phyloP scores from a whole-genome alignment of 2,329 filamentous ascomycete species.

The Exserohilum rostratum region DNA sequence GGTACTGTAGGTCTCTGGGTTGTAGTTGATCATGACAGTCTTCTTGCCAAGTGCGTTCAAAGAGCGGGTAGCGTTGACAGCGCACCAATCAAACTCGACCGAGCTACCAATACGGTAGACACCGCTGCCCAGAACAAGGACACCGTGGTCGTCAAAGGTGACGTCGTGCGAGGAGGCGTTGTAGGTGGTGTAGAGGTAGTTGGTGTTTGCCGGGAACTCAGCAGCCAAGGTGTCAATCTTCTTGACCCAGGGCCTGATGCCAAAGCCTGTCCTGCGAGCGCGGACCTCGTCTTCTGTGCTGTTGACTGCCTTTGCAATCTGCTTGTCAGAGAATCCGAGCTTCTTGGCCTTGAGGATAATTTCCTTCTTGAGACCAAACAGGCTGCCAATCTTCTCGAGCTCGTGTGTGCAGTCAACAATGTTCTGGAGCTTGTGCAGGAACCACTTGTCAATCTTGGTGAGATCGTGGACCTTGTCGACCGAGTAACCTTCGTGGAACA shows the following conservation, averaged over 20 bases:
- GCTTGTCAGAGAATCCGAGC: slow-evolving; percentile 94
- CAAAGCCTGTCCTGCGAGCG: slow-evolving; percentile 80
- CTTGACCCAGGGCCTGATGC: slow-evolving; percentile 95
- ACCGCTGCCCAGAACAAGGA: slow-evolving; percentile 86
- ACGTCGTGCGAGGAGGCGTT: slow-evolving; percentile 95
- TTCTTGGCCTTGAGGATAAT: slow-evolving; percentile 92
- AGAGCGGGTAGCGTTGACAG: slow-evolving; percentile 85
- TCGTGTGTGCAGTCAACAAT: slow-evolving; percentile 89
- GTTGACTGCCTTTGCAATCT: slow-evolving; percentile 86
- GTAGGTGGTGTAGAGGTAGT: slow-evolving; percentile 84
- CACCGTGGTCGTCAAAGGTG: slow-evolving; percentile 89
- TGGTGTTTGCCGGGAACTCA: slow-evolving; percentile 62
- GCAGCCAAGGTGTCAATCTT: slow-evolving; percentile 97
- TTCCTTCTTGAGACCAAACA: slow-evolving; percentile 86
- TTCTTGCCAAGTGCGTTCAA: slow-evolving; percentile 89
- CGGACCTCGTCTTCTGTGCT: slow-evolving; percentile 90
- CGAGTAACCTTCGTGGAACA: slow-evolving; percentile 95
- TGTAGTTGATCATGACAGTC: slow-evolving; percentile 90
- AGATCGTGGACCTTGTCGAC: slow-evolving; percentile 91
- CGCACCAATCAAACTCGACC: slow-evolving; percentile 99
- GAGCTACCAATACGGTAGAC: slow-evolving; percentile 98
- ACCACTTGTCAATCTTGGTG: slow-evolving; percentile 99
- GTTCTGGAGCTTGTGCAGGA: slow-evolving; percentile 97
- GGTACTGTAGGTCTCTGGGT: slow-evolving; percentile 54
- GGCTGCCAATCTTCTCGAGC: slow-evolving; percentile 80